These are phyloP conservation scores for Garcia nutans DNA, from an alignment of 345 rosid genomes.

Conservation along the genomic window DNA sequence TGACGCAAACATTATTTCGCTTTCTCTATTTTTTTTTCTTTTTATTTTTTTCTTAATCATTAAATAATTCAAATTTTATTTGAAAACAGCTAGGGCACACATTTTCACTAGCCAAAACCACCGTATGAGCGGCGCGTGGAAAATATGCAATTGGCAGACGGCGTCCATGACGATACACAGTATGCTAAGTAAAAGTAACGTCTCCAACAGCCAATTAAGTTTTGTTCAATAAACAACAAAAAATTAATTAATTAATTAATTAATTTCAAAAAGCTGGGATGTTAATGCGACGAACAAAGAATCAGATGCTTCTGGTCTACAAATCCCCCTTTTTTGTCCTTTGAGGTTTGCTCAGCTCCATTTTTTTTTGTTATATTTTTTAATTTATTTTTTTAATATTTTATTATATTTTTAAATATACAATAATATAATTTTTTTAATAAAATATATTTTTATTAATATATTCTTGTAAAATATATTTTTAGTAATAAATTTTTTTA, in stretches of 20 bases:
- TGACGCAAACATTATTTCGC: neutral
- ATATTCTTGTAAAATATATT: too few relatives aligned
- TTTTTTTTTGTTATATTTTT: too few relatives aligned
- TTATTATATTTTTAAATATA: too few relatives aligned
- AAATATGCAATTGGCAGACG: neutral
- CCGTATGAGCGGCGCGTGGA: neutral
- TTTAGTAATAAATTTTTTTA: too few relatives aligned
- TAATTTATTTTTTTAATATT: too few relatives aligned
- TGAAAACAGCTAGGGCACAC: too few relatives aligned
- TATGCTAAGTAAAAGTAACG: conserved; percentile 17
- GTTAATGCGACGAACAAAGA: neutral
- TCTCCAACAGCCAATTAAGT: neutral
- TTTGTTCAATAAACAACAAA: neutral
- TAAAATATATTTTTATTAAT: too few relatives aligned
- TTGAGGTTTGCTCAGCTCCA: too few relatives aligned
- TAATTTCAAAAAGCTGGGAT: neutral
- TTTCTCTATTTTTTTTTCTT: neutral
- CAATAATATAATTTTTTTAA: too few relatives aligned
- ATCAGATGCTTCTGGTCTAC: conserved; percentile 18
- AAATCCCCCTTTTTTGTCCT: neutral
- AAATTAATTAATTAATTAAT: neutral
- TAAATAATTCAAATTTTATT: too few relatives aligned
- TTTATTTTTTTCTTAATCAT: too few relatives aligned
- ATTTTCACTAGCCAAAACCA: neutral
- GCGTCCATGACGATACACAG: neutral